Conservation (phyloP, 2,329 filamentous ascomycete genomes). For the Fonsecaea pedrosoi region DNA sequence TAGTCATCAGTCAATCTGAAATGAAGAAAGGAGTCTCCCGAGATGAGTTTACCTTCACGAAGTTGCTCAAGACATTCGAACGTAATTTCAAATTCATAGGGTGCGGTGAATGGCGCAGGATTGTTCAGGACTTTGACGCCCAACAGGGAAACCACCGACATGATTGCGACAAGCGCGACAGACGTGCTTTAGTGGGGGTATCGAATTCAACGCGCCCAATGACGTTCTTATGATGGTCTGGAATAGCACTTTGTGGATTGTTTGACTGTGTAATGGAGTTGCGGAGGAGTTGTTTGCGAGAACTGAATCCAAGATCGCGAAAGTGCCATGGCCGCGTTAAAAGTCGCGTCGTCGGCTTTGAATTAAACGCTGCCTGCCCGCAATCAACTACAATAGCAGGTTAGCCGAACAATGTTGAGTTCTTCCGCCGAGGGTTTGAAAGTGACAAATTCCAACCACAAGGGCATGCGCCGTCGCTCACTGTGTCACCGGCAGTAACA, state of each 20-base stretch:
- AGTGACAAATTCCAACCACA: not conserved
- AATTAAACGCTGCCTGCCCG: not conserved
- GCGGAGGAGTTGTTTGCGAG: not conserved
- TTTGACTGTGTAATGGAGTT: not conserved
- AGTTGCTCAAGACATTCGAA: slow-evolving; percentile 96
- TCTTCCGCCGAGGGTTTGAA: not conserved
- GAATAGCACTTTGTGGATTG: not conserved
- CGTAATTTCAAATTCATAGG: slow-evolving; percentile 97
- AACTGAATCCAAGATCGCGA: not conserved
- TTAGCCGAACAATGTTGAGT: not conserved
- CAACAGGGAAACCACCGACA: slow-evolving; percentile 96
- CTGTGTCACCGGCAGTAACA: not conserved
- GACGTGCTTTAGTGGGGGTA: not conserved
- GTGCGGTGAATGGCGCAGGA: slow-evolving; percentile 88
- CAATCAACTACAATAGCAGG: not conserved
- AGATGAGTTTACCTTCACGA: slow-evolving; percentile 73
- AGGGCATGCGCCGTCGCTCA: not conserved
- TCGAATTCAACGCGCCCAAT: not conserved
- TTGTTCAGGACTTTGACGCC: slow-evolving; percentile 98
- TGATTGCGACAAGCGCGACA: slow-evolving; percentile 51
- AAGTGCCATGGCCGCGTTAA: not conserved
- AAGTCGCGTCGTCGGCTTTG: not conserved
- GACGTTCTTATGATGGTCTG: not conserved
- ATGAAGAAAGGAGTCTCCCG: not conserved
- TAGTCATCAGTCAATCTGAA: slow-evolving; percentile 19